Conservation (phyloP, 2,329 filamentous ascomycete species). For the Graphium sp. region DNA sequence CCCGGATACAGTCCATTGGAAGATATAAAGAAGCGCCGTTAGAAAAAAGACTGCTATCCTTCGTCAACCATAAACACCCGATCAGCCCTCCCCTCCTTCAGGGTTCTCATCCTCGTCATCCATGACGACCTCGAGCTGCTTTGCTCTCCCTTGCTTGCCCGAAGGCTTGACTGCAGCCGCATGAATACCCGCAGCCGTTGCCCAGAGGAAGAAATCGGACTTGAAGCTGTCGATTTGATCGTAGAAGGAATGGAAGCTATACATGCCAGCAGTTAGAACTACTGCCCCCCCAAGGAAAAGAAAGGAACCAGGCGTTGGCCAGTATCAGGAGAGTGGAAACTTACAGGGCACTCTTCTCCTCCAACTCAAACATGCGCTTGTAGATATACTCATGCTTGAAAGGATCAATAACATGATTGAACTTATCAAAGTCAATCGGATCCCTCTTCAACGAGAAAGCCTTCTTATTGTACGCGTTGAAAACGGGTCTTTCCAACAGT, state of each 20-base stretch:
- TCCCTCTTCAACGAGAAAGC: constrained; percentile 47
- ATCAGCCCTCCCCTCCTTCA: constrained; percentile 24
- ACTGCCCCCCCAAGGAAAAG: constrained; percentile 1
- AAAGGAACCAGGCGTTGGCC: background rate
- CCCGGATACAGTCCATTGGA: too few species aligned
- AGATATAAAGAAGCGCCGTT: too few species aligned
- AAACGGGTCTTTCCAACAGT: constrained; percentile 79
- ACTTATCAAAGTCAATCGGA: constrained; percentile 63
- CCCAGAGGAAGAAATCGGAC: constrained; percentile 56
- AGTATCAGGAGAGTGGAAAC: constrained; percentile 15
- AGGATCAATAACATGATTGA: constrained; percentile 60
- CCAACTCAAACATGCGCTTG: constrained; percentile 74
- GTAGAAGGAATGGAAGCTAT: constrained; percentile 61
- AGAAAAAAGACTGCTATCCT: too few species aligned
- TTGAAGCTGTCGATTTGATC: constrained; percentile 64
- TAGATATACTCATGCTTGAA: constrained; percentile 94
- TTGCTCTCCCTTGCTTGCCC: too few species aligned
- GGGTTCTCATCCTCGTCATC: constrained; percentile 29
- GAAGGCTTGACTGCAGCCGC: too few species aligned
- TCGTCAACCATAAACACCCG: too few species aligned
- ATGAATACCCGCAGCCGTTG: constrained; percentile 51
- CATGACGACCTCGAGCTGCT: constrained; percentile 25
- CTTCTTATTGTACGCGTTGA: constrained; percentile 72
- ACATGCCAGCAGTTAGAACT: constrained; percentile 6
- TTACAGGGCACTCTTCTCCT: constrained; percentile 75